A percentile compares a stretch with the other conserved stretches of the same genome.
Conservation (phyloP, 345 rosid genomes). For the Eucalyptus rudis region DNA sequence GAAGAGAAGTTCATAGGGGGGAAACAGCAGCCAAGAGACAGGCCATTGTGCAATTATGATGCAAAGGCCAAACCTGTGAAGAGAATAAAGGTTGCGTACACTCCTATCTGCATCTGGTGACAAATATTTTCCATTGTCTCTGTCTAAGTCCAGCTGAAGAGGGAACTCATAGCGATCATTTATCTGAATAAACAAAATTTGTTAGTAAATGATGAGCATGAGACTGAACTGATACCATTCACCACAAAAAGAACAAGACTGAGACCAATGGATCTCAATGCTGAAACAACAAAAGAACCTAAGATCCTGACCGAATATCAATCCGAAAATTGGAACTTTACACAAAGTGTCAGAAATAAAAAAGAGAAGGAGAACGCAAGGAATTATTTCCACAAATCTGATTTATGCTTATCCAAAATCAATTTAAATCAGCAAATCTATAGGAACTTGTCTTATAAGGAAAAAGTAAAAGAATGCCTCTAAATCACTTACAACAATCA, state of each 20-base stretch:
- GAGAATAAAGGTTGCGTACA: constrained; percentile 84
- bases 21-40: not conserved
- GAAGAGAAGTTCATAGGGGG: not conserved
- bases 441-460: not conserved
- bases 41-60: not conserved
- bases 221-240: not conserved
- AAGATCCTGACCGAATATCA: not conserved
- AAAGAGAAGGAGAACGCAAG: not conserved
- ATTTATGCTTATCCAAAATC: not conserved
- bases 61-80: constrained; percentile 52
- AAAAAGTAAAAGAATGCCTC: not conserved
- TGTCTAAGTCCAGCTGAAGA: constrained; percentile 88
- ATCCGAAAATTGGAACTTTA: not conserved
- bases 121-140: constrained; percentile 72
- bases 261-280: not conserved
- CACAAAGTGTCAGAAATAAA: not conserved
- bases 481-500: not conserved
- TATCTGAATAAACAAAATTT: constrained; percentile 25
- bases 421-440: not conserved
- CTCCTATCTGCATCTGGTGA: constrained; percentile 91
- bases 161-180: constrained; percentile 98
- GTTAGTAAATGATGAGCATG: not conserved
- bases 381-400: not conserved
- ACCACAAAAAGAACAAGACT: not conserved
- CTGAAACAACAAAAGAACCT: not conserved